Conservation (phyloP, 257 asterid genomes). For the Echites panduratus region DNA sequence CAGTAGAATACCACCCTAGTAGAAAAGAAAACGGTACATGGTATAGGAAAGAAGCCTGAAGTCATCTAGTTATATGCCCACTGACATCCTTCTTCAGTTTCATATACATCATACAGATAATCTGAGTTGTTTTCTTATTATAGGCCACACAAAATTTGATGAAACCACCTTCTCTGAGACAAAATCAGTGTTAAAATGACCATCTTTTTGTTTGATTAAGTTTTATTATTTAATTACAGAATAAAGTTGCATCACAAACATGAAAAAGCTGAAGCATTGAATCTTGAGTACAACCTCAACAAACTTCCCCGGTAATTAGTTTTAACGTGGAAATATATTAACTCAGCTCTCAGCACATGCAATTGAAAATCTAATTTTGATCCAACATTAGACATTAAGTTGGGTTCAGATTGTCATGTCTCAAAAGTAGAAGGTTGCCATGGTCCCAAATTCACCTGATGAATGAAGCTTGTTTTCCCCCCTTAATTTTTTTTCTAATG, state of each 20-base stretch:
- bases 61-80: background rate
- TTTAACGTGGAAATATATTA: background rate
- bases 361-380: too few species aligned
- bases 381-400: too few species aligned
- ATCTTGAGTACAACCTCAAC: too few species aligned
- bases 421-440: too few species aligned
- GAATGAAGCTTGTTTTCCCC: too few species aligned
- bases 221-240: too few species aligned
- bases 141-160: background rate
- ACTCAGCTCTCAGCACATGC: background rate
- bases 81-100: background rate
- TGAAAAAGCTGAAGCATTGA: background rate
- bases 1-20: background rate
- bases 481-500: too few species aligned
- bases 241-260: slow-evolving; percentile 1
- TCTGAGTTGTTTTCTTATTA: background rate
- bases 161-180: background rate
- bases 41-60: background rate
- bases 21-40: background rate
- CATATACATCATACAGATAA: background rate
- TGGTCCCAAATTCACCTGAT: too few species aligned
- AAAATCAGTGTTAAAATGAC: background rate
- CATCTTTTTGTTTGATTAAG: background rate
- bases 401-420: too few species aligned
- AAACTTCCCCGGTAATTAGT: background rate